Evolutionary conservation across 2,329 filamentous ascomycete species (phyloP).

Genomic region (Aspergillus candidus): DNA sequence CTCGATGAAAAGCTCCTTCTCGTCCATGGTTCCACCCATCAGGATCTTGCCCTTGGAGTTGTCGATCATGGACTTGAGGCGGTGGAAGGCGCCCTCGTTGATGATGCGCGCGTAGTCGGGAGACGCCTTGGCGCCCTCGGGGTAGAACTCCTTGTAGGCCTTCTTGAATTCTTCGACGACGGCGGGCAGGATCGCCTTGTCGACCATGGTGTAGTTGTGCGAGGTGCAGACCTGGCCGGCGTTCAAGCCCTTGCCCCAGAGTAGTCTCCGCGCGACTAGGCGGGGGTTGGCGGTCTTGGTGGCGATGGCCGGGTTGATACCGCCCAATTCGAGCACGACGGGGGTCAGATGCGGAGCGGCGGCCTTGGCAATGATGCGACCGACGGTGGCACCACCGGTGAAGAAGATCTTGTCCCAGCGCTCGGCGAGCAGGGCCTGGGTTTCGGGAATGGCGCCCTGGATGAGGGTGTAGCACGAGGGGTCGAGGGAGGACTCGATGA

Average conservation of each 20-base stretch:
- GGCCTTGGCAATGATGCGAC: conserved; percentile 82
- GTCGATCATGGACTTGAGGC: conserved; percentile 89
- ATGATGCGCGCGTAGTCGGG: conserved; percentile 74
- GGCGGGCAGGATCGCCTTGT: conserved; percentile 62
- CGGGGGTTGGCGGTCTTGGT: conserved; percentile 74
- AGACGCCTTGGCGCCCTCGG: conserved; percentile 70
- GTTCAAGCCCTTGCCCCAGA: conserved; percentile 85
- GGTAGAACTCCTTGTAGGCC: conserved; percentile 71
- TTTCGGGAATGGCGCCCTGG: conserved; percentile 76
- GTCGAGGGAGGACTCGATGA: conserved; percentile 72
- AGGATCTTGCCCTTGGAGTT: conserved; percentile 75
- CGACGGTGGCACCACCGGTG: conserved; percentile 73
- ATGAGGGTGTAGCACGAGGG: conserved; percentile 67
- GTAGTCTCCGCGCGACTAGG: conserved; percentile 72
- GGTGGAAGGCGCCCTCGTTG: conserved; percentile 70
- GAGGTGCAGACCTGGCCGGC: conserved; percentile 88
- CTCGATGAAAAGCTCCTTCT: conserved; percentile 75
- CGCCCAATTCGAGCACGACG: conserved; percentile 82
- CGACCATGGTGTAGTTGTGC: conserved; percentile 86
- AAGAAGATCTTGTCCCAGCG: conserved; percentile 99
- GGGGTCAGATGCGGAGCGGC: conserved; percentile 86
- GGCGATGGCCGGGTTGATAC: conserved; percentile 84
- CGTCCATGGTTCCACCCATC: conserved; percentile 77
- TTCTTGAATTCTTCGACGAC: conserved; percentile 71
- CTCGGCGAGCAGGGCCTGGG: conserved; percentile 71